A percentile compares a stretch with the other conserved stretches of the same genome.
Evolutionary conservation across 108 stramenopile species (phyloP).

Genomic region (Nannochloropsis gaditana): DNA sequence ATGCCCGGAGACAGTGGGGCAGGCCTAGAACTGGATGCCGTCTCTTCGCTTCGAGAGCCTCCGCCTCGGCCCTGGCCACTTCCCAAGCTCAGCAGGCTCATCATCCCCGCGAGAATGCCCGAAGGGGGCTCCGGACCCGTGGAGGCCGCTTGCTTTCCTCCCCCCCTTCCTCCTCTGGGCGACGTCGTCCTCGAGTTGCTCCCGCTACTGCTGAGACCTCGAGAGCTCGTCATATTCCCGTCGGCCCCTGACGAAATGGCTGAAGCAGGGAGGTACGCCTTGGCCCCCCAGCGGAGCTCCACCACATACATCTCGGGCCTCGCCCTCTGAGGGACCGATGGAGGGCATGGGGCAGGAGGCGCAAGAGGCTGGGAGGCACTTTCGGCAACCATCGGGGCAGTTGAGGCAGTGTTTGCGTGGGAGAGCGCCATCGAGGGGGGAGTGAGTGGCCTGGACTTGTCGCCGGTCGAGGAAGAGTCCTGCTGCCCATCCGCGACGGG

Average conservation of each 20-base stretch:
- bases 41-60: not conserved
- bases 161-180: not conserved
- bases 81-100: conserved; percentile 14
- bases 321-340: not conserved
- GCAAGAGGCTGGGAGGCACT: not conserved
- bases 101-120: not conserved
- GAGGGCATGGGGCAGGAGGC: not conserved
- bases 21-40: not conserved
- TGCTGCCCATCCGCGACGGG: not conserved
- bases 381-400: no score
- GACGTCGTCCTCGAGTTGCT: not conserved
- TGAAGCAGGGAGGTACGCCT: conserved; percentile 1
- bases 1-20: not conserved
- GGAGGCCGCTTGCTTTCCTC: not conserved
- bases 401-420: no score
- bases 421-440: no score
- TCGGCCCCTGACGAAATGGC: not conserved
- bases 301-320: not conserved
- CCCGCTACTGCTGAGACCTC: not conserved
- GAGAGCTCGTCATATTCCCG: not conserved
- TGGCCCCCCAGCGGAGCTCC: not conserved
- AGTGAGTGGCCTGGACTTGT: no score
- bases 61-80: not conserved
- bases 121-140: not conserved
- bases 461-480: no score